Evolutionary conservation across 2,329 filamentous ascomycete species (phyloP), one percentile per base, ranked within the genome.

Genomic region (Aureobasidium sp.): DNA sequence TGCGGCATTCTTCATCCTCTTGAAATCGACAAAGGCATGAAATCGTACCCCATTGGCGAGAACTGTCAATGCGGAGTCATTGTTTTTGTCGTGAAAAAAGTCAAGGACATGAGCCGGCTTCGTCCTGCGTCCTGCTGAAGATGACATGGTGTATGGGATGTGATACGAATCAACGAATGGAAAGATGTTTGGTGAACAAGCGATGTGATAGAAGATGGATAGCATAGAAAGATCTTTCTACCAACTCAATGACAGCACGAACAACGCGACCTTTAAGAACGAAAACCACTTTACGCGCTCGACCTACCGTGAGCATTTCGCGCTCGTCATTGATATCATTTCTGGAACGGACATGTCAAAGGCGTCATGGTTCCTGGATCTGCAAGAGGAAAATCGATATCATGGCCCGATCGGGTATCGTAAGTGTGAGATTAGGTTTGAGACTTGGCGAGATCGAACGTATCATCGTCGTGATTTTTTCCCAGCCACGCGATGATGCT

Each of bases 61-160:
- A 2, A 67, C 68, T 0, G 71, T 74, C 31, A 74, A 58, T 8
- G 71, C 69, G 60, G 68, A 72, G 37, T 66, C 68, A 57, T 70
- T 64, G 5, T 71, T 67, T 40, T 70, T 67, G 63, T 73, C 70
- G 44, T 68, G 67, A 45, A 70, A 68, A 64, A 73, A 73, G 48
- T 71, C 66, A 35, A 73, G 65, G 3, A 70, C 66, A 39, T 72
- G 60, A 14, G 31, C 17, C 9, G 54, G 33, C 35, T 60, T 60
- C 45, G 48, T 60, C 27, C 57, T 60, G 7, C 48, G 57, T 31
- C 57, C 57, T n/a, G 57, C 57, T 27, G 57, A 60, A 50, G 57
- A 9, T 6, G 57, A 49, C 57, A 60, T 60, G 5, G 11, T 33
- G 57, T 40, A 17, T 42, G 12, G 9, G 8, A 56, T 12, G 33